Base-by-base conservation (phyloP, 148 eudicot species). In the Bassia scoparia region DNA sequence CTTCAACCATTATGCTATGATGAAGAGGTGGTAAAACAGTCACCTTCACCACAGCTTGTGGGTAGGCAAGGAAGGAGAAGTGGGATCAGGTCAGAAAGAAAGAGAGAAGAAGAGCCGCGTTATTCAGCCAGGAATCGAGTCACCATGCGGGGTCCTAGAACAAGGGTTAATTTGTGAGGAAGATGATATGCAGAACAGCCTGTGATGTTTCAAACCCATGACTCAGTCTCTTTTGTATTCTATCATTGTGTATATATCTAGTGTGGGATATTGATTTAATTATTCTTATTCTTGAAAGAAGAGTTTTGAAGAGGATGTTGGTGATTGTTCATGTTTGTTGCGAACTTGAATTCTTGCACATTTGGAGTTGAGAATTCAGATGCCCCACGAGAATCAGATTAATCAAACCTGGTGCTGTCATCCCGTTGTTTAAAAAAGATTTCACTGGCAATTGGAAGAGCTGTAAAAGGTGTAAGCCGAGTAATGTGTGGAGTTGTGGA, bases 1-100 rank as follows among this genome's bases (percentile, higher is more conserved):
- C 71, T 84, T 33, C 66, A 81, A 74, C 86, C 86, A 7, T 48
- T 84, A 68, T 43, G 43, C 67, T 84, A 78, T 26, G 80, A 75
- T 60, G 70, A 76, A 1, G 74, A 72, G 12, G 70, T 48, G 26
- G 38, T 74, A 30, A 74, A 63, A 60, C 64, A 35, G 18, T 24
- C 76, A 49, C 53, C 59, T 54, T 24, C 76, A 38, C 78, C 27
- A 27, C 78, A 38, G 8, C 50, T 48, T 38, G 26, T 23, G 29
- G 17, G 50, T 64, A 53, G 71, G 63, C 78, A 72, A 66, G 50
- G 71, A 41, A 73, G 20, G 14, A 69, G 78, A 76, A 76, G 80
- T 38, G 80, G 68, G 70, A 68, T 50, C 61, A 78, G 75, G 69
- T 60, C 84, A 31, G 82, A 76, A 31, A 70, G 63, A 73, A 81